These are phyloP conservation scores for Pseudogymnoascus pannorum DNA, from an alignment of 2,329 filamentous ascomycete genomes.

Conservation along the genomic window DNA sequence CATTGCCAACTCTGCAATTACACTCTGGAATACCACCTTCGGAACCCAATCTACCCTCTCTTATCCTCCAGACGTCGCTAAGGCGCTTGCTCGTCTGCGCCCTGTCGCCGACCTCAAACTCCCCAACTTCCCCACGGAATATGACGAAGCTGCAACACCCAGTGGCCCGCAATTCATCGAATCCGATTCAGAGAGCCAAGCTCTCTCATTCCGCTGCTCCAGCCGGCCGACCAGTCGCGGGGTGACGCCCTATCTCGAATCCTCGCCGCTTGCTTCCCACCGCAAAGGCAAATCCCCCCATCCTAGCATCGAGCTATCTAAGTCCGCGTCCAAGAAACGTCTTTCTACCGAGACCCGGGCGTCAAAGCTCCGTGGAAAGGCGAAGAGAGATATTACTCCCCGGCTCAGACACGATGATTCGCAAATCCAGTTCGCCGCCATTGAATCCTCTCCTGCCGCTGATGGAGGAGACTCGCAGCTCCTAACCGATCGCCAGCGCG, in stretches of 20 bases:
- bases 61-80: constrained; percentile 59
- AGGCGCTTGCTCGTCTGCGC: constrained; percentile 54
- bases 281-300: not conserved
- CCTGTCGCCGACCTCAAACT: constrained; percentile 44
- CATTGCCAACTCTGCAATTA: constrained; percentile 47
- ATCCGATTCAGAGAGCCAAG: constrained; percentile 24
- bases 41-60: constrained; percentile 48
- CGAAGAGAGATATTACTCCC: constrained; percentile 35
- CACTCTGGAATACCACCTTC: constrained; percentile 66
- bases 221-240: not conserved
- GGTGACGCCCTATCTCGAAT: constrained; percentile 19
- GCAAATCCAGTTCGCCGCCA: constrained; percentile 68
- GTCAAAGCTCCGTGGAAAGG: constrained; percentile 29
- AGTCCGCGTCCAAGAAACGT: constrained; percentile 16
- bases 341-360: constrained; percentile 27
- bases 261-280: constrained; percentile 1
- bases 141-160: constrained; percentile 18
- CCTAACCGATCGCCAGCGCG: constrained; percentile 71
- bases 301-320: constrained; percentile 12
- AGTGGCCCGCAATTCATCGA: constrained; percentile 34
- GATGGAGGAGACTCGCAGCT: constrained; percentile 57
- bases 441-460: constrained; percentile 51
- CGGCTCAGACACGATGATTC: constrained; percentile 72
- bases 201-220: constrained; percentile 2
- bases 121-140: constrained; percentile 37